Evolutionary conservation across 2,329 filamentous ascomycete species (phyloP).

Genomic region (Fusarium albosuccineum): DNA sequence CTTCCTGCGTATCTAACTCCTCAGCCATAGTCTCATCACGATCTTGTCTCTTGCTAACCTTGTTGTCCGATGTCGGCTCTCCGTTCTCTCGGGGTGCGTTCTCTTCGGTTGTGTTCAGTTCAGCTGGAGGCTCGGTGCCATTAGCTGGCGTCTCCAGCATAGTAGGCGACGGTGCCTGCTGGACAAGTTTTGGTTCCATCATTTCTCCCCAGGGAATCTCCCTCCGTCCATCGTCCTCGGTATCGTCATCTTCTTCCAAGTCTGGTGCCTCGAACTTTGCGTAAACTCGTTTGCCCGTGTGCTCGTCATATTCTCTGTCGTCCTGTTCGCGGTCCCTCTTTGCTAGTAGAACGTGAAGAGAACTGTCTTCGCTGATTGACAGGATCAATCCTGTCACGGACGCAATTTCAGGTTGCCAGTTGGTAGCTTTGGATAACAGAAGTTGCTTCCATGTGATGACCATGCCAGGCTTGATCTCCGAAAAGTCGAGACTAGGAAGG

Average conservation of each 20-base stretch:
- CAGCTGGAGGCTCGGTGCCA: conserved; percentile 43
- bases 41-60: conserved; percentile 45
- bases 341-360: conserved; percentile 74
- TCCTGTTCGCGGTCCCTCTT: conserved; percentile 73
- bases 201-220: conserved; percentile 72
- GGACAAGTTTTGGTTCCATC: conserved; percentile 75
- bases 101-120: conserved; percentile 26
- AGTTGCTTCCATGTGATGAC: conserved; percentile 78
- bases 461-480: conserved; percentile 68
- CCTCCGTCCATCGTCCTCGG: conserved; percentile 73
- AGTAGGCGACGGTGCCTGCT: conserved; percentile 49
- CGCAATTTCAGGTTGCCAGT: conserved; percentile 75
- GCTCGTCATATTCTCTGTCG: conserved; percentile 72
- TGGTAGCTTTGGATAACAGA: conserved; percentile 70
- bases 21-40: conserved; percentile 41
- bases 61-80: conserved; percentile 32
- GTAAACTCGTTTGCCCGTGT: conserved; percentile 79
- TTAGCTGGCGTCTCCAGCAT: conserved; percentile 38
- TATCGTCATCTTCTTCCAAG: conserved; percentile 69
- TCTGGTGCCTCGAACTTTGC: conserved; percentile 82
- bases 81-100: conserved; percentile 17
- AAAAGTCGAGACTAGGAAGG: conserved; percentile 64
- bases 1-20: conserved; percentile 48
- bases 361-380: conserved; percentile 63
- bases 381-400: conserved; percentile 76